phyloP scores from a whole-genome alignment of 352 stramenopile genomes.

The Hyaloperonospora brassicae region DNA sequence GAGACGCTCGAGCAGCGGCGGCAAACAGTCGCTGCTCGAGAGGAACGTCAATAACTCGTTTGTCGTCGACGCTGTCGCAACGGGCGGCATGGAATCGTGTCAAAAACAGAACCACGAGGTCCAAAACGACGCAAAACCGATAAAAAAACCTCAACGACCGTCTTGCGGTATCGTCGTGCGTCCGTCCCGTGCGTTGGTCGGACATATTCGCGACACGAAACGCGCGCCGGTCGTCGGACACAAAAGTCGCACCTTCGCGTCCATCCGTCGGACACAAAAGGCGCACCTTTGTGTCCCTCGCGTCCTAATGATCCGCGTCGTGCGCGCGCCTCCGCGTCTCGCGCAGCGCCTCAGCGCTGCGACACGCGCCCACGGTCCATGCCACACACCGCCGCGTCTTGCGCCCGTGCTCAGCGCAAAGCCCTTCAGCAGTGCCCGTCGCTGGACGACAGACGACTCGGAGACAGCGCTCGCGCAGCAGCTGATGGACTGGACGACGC shows the following conservation, averaged over 20 bases:
- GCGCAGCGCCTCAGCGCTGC: background rate
- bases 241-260: too few relatives aligned
- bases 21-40: background rate
- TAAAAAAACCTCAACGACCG: too few relatives aligned
- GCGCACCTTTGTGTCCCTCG: too few relatives aligned
- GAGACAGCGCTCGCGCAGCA: conserved; percentile 59
- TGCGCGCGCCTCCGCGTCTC: conserved; percentile 7
- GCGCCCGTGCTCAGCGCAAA: conserved; percentile 9
- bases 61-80: conserved; percentile 4
- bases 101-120: background rate
- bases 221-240: too few relatives aligned
- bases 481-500: conserved; percentile 57
- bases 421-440: conserved; percentile 1
- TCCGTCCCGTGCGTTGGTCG: too few relatives aligned
- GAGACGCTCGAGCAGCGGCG: conserved; percentile 17
- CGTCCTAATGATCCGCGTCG: background rate
- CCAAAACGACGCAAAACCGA: background rate
- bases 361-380: too few relatives aligned
- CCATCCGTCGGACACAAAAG: too few relatives aligned
- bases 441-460: conserved; percentile 28
- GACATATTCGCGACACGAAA: too few relatives aligned
- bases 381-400: background rate
- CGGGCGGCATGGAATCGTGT: background rate
- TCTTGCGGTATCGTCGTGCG: too few relatives aligned
- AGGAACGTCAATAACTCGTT: conserved; percentile 10